Evolutionary conservation across 805 yeast species (phyloP).

Genomic region (Hanseniaspora mollemarum): DNA sequence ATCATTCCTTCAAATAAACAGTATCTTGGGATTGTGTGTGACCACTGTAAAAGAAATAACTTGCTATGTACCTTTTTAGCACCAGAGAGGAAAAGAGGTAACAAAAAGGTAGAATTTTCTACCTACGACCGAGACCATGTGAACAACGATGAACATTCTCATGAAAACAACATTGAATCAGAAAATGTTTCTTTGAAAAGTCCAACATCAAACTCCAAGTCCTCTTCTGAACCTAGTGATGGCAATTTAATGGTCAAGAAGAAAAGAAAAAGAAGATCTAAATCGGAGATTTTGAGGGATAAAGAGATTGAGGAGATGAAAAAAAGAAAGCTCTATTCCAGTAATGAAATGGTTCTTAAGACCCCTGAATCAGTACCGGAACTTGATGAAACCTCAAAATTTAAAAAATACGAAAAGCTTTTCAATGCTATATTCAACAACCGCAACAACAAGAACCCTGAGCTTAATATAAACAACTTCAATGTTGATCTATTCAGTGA

Average conservation of each 20-base stretch:
- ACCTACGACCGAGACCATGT: background rate
- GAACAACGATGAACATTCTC: background rate
- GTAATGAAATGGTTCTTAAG: constrained; percentile 16
- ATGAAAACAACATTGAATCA: background rate
- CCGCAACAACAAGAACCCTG: background rate
- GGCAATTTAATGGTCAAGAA: background rate
- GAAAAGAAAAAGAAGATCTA: constrained; percentile 1
- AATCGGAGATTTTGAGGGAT: background rate
- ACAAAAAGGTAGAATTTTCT: background rate
- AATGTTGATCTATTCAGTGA: constrained; percentile 25
- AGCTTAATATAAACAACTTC: constrained; percentile 20
- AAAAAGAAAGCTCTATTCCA: constrained; percentile 4
- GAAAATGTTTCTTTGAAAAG: background rate
- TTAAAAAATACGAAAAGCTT: constrained; percentile 22
- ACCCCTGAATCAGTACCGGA: background rate
- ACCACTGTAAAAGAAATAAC: constrained; percentile 4
- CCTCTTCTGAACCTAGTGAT: background rate
- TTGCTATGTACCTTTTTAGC: constrained; percentile 11
- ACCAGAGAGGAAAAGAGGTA: constrained; percentile 13
- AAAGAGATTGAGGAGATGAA: background rate
- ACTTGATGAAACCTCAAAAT: background rate
- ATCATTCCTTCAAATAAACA: constrained; percentile 14
- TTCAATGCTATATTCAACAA: constrained; percentile 20
- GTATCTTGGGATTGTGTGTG: constrained; percentile 9
- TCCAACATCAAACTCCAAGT: no score